Evolutionary conservation across 768 basidiomycete species (phyloP).

Genomic region (Albatrellus ellisii): DNA sequence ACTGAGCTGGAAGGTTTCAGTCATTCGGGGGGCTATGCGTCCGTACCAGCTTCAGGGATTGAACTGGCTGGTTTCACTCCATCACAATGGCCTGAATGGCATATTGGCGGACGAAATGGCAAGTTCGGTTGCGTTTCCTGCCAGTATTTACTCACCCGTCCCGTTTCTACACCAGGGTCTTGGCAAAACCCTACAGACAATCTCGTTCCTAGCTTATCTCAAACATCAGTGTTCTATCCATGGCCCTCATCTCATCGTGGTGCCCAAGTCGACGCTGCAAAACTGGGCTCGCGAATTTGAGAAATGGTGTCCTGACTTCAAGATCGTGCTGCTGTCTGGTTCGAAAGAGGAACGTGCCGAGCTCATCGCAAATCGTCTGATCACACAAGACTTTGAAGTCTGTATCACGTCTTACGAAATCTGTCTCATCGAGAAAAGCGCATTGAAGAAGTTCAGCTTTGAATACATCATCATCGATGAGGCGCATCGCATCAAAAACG

Average conservation of each 20-base stretch:
- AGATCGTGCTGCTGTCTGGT: conserved; percentile 70
- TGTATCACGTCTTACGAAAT: conserved; percentile 97
- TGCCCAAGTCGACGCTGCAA: conserved; percentile 96
- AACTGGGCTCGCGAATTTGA: conserved; percentile 95
- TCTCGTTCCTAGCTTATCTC: conserved; percentile 92
- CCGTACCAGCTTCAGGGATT: conserved; percentile 91
- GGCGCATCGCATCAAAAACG: conserved; percentile 98
- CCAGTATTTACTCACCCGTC: conserved; percentile 3
- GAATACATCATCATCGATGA: conserved; percentile 98
- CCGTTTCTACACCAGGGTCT: conserved; percentile 47
- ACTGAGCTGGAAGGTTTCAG: conserved; percentile 26
- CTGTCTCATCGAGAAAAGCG: conserved; percentile 88
- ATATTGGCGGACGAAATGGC: conserved; percentile 98
- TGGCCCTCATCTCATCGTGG: conserved; percentile 91
- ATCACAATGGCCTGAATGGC: conserved; percentile 94
- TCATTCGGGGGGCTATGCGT: conserved; percentile 83
- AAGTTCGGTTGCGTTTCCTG: conserved; percentile 10
- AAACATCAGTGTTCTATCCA: conserved; percentile 63
- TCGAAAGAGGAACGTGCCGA: conserved; percentile 82
- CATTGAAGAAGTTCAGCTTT: conserved; percentile 89
- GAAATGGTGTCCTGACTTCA: conserved; percentile 84
- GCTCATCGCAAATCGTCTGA: conserved; percentile 63
- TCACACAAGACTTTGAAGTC: conserved; percentile 85
- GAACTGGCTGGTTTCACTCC: conserved; percentile 94
- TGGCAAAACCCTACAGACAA: conserved; percentile 96